Conservation (phyloP, 352 stramenopile genomes). For the Globisporangium nagaii region DNA sequence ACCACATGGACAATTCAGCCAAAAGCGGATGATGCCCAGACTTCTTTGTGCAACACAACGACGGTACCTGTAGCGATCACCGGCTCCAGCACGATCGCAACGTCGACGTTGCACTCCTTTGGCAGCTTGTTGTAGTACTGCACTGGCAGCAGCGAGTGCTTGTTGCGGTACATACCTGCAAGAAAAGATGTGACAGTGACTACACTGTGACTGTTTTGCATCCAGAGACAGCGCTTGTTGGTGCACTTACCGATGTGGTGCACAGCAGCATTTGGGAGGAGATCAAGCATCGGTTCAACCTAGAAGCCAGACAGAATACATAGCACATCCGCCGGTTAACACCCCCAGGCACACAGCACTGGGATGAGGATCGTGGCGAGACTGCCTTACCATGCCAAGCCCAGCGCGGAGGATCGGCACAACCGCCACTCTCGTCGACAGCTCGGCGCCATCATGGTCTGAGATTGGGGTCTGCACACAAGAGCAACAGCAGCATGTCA, state of each 20-base stretch:
- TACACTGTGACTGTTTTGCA: no score
- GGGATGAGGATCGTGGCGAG: background rate
- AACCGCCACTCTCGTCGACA: constrained; percentile 91
- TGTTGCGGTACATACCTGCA: constrained; percentile 86
- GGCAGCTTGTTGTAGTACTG: constrained; percentile 99
- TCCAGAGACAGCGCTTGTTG: no score
- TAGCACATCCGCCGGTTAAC: constrained; percentile 1
- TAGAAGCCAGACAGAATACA: constrained; percentile 31
- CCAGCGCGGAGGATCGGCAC: constrained; percentile 95
- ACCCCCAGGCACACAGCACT: background rate
- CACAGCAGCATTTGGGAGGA: constrained; percentile 93
- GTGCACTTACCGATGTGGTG: constrained; percentile 96
- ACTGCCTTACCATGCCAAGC: constrained; percentile 73
- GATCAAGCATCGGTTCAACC: constrained; percentile 95
- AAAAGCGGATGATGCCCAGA: background rate
- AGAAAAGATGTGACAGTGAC: no score
- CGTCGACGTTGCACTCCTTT: constrained; percentile 88
- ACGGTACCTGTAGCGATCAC: constrained; percentile 91
- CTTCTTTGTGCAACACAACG: background rate
- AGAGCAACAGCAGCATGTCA: background rate
- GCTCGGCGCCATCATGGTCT: constrained; percentile 75
- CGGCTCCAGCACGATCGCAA: constrained; percentile 96
- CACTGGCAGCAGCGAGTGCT: constrained; percentile 90
- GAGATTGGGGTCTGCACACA: constrained; percentile 58
- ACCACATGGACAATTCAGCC: background rate